These are phyloP conservation scores for Talaromyces pinophilus DNA, from an alignment of 2,329 filamentous ascomycete species.

Conservation along the genomic window DNA sequence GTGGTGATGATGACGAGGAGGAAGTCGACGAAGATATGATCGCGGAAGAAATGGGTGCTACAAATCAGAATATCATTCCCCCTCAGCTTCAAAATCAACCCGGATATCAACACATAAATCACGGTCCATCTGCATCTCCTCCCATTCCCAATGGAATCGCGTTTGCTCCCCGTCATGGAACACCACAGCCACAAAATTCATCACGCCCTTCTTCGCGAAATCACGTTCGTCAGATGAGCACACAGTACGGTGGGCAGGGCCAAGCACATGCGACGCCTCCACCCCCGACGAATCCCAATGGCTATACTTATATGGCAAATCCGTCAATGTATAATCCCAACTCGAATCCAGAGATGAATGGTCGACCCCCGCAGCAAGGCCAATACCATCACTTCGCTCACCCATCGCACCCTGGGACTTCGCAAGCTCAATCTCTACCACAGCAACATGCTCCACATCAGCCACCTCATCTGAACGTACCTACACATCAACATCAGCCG, in stretches of 20 bases:
- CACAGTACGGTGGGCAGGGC: conserved; percentile 66
- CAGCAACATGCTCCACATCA: conserved; percentile 40
- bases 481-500: conserved; percentile 47
- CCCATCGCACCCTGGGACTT: conserved; percentile 40
- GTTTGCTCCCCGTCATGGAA: conserved; percentile 72
- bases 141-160: conserved; percentile 77
- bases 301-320: conserved; percentile 81
- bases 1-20: conserved; percentile 76
- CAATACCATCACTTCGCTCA: conserved; percentile 45
- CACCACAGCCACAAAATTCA: conserved; percentile 74
- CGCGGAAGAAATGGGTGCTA: conserved; percentile 62
- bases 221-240: conserved; percentile 72
- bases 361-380: conserved; percentile 45
- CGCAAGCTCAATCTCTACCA: conserved; percentile 42
- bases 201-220: conserved; percentile 81
- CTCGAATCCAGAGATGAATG: conserved; percentile 50
- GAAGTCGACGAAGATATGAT: conserved; percentile 69
- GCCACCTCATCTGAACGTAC: conserved; percentile 30
- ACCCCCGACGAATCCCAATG: conserved; percentile 63
- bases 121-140: conserved; percentile 84
- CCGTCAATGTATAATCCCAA: conserved; percentile 80
- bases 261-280: conserved; percentile 57
- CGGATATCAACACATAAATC: conserved; percentile 76
- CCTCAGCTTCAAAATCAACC: conserved; percentile 66
- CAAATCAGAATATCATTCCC: conserved; percentile 62